Evolutionary conservation across 495 filamentous ascomycete species (phyloP), one percentile per base, ranked within the genome.

Genomic region (Podospora pseudoanserina): DNA sequence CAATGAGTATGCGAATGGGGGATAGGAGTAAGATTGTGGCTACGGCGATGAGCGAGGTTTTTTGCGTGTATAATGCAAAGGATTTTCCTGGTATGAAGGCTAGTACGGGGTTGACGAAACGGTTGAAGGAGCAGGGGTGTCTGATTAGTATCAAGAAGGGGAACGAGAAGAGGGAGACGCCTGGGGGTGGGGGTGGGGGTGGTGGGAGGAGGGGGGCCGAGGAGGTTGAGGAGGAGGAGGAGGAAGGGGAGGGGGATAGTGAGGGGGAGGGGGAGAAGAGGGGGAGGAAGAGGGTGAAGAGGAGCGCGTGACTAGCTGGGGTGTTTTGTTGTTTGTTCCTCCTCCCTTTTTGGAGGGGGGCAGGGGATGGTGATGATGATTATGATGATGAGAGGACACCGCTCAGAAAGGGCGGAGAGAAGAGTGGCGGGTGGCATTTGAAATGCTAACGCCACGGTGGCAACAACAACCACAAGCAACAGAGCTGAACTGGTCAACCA

Each of bases 51-150:
- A 94, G 90, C 68, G 88, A 92, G 56, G 88, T 9, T 97, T 98
- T 75, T 88, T 89, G 26, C 30, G 95, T 97, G 23, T 97, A 89
- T 77, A 92, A 92, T 20, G 93, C 94, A n/a, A 97, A 97, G 76
- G 94, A 97, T 76, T 98, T 98, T 70, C 92, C 92, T 0, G 94
- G 95, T 7, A 97, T 98, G 95, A 82, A 88, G 65, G 88, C 89
- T 0, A 90, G 88, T 74, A 91, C 88, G 27, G 78, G 82, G 26
- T 74, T 93, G 39, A 91, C 90, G 28, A 90, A 89, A 75, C 80
- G 84, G 32, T 78, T 93, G 64, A 91, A 91, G 76, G 81, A 87
- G 71, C 90, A 93, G 79, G 90, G 90, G 30, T 90, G 90, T 69
- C 82, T 90, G 53, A 92, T 93, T 70, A 88, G 88, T 64, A 91